A percentile compares a stretch with the other conserved stretches of the same genome.
Evolutionary conservation across 257 asterid species (phyloP).

Genomic region (Penstemon newberryi): DNA sequence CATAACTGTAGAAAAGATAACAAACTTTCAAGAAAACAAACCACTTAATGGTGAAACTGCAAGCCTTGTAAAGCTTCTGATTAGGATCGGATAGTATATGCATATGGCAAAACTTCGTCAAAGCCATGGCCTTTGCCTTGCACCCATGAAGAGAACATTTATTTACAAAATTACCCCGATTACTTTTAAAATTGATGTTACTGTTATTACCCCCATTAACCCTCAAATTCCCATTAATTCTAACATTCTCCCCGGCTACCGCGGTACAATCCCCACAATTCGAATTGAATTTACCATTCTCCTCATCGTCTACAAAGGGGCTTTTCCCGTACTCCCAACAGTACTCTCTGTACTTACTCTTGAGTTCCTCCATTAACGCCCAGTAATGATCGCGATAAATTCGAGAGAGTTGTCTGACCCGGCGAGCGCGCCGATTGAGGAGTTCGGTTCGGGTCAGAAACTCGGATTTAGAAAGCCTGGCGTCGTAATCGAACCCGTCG

Average conservation of each 20-base stretch:
- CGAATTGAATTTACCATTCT: conserved; percentile 21
- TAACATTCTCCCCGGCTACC: conserved; percentile 15
- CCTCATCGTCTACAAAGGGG: conserved; percentile 47
- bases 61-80: conserved; percentile 60
- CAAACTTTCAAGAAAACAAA: background rate
- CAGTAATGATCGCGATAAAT: conserved; percentile 52
- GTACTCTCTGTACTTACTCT: conserved; percentile 44
- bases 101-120: conserved; percentile 58
- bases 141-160: conserved; percentile 54
- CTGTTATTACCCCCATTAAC: conserved; percentile 7
- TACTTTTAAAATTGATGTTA: background rate
- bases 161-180: background rate
- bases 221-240: conserved; percentile 9
- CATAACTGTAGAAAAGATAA: too few relatives aligned
- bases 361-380: conserved; percentile 59
- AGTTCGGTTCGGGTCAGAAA: conserved; percentile 44
- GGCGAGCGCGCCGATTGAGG: conserved; percentile 41
- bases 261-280: conserved; percentile 15
- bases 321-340: conserved; percentile 57
- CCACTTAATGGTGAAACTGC: conserved; percentile 52
- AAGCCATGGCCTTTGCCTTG: conserved; percentile 60
- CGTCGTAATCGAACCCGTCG: conserved; percentile 45
- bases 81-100: conserved; percentile 50
- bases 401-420: conserved; percentile 39
- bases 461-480: conserved; percentile 34